phyloP scores from a whole-genome alignment of 108 stramenopile species.

The Nannochloropsis salina region DNA sequence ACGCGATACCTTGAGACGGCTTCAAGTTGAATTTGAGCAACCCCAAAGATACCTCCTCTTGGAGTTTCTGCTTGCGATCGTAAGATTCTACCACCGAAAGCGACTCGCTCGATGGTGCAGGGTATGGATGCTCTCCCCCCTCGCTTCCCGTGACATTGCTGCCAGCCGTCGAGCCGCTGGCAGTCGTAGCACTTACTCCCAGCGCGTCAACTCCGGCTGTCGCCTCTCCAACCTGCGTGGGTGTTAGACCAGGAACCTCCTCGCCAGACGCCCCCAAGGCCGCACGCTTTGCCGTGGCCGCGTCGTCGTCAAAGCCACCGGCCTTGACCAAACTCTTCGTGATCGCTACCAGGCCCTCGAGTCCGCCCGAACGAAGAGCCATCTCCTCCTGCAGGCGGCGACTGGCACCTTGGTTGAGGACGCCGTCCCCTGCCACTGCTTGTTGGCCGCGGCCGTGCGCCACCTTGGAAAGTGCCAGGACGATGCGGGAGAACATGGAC shows the following conservation, averaged over 20 bases:
- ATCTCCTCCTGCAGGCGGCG: constrained; percentile 42
- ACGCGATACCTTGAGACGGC: constrained; percentile 75
- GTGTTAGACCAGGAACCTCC: neutral
- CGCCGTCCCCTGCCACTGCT: neutral
- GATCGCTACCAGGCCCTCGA: constrained; percentile 53
- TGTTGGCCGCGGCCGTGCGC: neutral
- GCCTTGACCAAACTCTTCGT: constrained; percentile 48
- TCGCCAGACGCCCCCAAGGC: neutral
- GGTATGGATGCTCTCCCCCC: neutral
- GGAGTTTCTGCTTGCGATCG: constrained; percentile 80
- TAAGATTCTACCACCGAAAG: constrained; percentile 70
- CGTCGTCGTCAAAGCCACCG: constrained; percentile 24
- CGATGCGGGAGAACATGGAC: constrained; percentile 86
- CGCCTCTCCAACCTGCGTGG: neutral
- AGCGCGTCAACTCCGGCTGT: neutral
- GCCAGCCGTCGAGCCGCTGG: neutral
- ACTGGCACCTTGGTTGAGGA: constrained; percentile 19
- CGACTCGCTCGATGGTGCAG: neutral
- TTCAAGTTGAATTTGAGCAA: constrained; percentile 91
- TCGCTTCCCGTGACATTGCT: neutral
- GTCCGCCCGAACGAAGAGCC: constrained; percentile 48
- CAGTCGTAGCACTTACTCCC: neutral
- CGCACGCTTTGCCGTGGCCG: neutral
- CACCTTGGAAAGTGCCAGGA: constrained; percentile 75
- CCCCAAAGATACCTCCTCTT: constrained; percentile 76